Evolutionary conservation across 495 filamentous ascomycete species (phyloP).

Genomic region (Xylaria intraflava): DNA sequence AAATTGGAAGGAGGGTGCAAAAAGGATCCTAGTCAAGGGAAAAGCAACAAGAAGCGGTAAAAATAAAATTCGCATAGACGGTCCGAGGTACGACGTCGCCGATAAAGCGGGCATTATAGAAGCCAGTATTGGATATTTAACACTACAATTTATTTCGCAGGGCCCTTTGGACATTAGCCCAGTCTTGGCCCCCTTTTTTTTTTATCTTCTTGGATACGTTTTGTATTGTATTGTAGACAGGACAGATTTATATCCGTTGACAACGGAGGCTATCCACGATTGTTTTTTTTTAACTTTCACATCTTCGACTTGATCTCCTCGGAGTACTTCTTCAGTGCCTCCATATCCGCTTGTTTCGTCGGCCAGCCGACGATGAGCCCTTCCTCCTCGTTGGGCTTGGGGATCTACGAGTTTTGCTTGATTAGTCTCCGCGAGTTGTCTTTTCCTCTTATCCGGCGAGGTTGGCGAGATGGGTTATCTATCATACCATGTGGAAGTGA

Average conservation of each 20-base stretch:
- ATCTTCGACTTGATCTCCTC: slow-evolving; percentile 88
- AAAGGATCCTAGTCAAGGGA: neutral
- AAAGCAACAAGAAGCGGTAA: neutral
- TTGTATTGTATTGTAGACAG: neutral
- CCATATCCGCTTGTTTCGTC: slow-evolving; percentile 68
- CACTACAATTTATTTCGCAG: neutral
- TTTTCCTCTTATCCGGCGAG: neutral
- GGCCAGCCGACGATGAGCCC: slow-evolving; percentile 82
- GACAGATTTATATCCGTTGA: neutral
- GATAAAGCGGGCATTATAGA: neutral
- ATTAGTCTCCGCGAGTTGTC: slow-evolving; percentile 1
- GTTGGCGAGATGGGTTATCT: neutral
- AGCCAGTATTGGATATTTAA: neutral
- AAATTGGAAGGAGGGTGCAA: neutral
- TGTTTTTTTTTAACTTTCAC: slow-evolving; percentile 36
- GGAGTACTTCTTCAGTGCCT: slow-evolving; percentile 66
- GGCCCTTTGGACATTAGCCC: neutral
- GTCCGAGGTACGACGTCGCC: neutral
- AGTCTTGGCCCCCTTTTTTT: neutral
- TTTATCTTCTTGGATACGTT: neutral
- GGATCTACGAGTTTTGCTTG: slow-evolving; percentile 54
- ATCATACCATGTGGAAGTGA: slow-evolving; percentile 82
- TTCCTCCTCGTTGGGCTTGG: slow-evolving; percentile 82
- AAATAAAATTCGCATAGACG: neutral
- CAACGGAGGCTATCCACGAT: neutral